Evolutionary conservation across 768 basidiomycete species (phyloP), one percentile per base, ranked within the genome.

Genomic region (Trametopsis cervina): DNA sequence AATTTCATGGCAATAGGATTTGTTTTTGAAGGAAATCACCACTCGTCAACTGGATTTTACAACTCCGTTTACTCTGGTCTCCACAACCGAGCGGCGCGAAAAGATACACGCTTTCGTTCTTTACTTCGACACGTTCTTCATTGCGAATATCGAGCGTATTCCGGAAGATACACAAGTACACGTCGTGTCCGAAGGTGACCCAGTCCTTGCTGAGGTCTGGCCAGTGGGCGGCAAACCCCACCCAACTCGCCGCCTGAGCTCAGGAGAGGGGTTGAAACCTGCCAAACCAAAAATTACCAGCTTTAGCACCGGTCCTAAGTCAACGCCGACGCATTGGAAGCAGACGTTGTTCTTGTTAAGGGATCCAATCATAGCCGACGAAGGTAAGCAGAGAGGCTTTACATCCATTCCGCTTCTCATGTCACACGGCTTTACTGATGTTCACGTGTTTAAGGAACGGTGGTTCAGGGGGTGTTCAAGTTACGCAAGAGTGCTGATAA

Each of bases 81-180:
- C 83, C 4, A 82, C 76, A 1, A 70, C 75, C 1, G 67, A 72
- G 10, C 76, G 76, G 52, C 75, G 80, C 26, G 77, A 75, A 4
- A 85, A 85, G 60, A 72, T 88, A 37, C 81, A 81, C 60, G 75
- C 88, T 4, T 82, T 98, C 68, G 73, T 96, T 21, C 79, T 93
- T 15, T 95, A 95, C 69, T 98, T 98, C 59, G 95, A 98, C 67
- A 85, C 87, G 0, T 97, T 93, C 73, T 97, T 98, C 73, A 81
- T 80, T 0, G 63, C 70, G 52, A 71, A 65, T 23, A 84, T 77
- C 9, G 69, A 69, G 37, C 76, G 77, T 1, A 66, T 84, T 4
- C 64, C 80, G 0, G 69, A 76, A 0, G 68, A 69, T 26, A 74
- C 75, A 0, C 59, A 75, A 18, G 84, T 81, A 7, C 73, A 78